Base-by-base conservation (phyloP, 1,139 yeast species). In the Zygosaccharomyces sapae region DNA sequence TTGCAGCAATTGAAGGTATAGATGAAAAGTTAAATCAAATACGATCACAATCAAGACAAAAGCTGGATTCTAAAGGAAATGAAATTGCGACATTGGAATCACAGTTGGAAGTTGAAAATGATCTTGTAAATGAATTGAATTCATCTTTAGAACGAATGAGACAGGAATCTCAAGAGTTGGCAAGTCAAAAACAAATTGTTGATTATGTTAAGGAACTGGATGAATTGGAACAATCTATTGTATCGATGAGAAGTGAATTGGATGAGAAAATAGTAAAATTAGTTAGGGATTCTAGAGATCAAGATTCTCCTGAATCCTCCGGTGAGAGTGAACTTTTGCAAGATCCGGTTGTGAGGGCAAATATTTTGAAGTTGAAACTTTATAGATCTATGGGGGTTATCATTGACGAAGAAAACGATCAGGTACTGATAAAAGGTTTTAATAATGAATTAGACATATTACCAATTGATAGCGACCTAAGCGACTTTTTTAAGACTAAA, bases 371-470 rank as follows among this genome's bases (percentile, higher is more conserved):
- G 45, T 39, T 64, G 20, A 62, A 60, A 38, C 49, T 65, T 6
- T 65, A 55, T 46, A 57, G 65, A 41, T 57, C 65, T 1, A 33
- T 65, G 44, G 67, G 65, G 1, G 54, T 63, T 3, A 48, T 56
- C n/a, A 45, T 63, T 1, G 66, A 65, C 40, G 51, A 52, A n/a
- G 58, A 53, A 7, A 53, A 58, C 30, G 47, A 50, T 30, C 66
- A 63, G 37, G 59, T 58, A 3, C 53, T 63, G 20, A 59, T 63
- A 16, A 55, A 56, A 12, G 49, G 51, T 3, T 41, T 46, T 1
- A 56, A 54, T 12, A 50, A 49, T 3, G 49, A 51, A 30, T 34
- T 63, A 1, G 64, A 63, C 41, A 46, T 55, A 2, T 38, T 63
- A 20, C 57, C 64, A 2, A 41, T 63, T 25, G 60, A 60, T 19